Conservation (phyloP, 2,329 filamentous ascomycete species). For the Colletotrichum cereale region DNA sequence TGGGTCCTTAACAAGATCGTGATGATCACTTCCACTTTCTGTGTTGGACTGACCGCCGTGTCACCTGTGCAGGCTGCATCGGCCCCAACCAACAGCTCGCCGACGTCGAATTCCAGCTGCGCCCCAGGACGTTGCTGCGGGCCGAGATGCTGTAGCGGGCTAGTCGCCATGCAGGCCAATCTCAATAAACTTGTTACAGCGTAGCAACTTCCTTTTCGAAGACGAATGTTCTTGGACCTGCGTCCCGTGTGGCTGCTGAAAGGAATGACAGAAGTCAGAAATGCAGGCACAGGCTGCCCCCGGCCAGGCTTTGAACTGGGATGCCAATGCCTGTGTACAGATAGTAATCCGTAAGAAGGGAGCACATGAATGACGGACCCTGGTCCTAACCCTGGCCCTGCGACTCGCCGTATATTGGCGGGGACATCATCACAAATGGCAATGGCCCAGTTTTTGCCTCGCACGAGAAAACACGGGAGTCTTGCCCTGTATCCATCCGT, state of each 20-base stretch:
- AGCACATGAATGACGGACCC: neutral
- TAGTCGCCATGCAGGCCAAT: conserved; percentile 18
- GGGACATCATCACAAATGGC: conserved; percentile 15
- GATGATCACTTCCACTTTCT: conserved; percentile 19
- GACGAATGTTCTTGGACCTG: neutral
- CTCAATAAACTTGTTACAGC: conserved; percentile 18
- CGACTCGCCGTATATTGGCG: conserved; percentile 17
- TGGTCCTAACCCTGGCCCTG: conserved; percentile 14
- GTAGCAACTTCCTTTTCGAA: conserved; percentile 16
- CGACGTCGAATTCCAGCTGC: neutral
- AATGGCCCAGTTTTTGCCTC: conserved; percentile 24
- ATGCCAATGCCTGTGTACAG: neutral
- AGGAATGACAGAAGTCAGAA: conserved; percentile 14
- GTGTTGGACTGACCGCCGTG: conserved; percentile 10
- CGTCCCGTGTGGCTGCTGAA: neutral
- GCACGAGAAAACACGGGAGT: neutral
- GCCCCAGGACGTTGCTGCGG: conserved; percentile 17
- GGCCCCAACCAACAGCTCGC: neutral
- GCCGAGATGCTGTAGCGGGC: conserved; percentile 34
- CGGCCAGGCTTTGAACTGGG: conserved; percentile 3
- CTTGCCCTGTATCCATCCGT: no score
- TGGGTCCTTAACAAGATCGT: neutral
- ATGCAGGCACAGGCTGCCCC: conserved; percentile 16
- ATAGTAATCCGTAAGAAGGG: neutral
- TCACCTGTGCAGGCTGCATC: conserved; percentile 5